phyloP scores from a whole-genome alignment of 495 filamentous ascomycete species.

The Xylaria longipes region DNA sequence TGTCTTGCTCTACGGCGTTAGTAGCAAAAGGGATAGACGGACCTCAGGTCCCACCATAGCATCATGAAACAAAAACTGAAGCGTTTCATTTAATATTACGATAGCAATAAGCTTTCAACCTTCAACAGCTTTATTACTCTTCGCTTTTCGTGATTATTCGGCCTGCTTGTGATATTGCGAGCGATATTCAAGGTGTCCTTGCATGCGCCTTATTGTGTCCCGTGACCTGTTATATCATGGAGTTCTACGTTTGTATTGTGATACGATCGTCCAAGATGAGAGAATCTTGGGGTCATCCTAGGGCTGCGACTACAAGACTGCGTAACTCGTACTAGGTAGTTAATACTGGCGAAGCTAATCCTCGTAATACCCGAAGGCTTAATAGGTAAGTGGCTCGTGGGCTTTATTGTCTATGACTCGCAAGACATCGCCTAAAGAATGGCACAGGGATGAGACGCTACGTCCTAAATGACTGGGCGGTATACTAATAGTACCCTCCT shows the following conservation, averaged over 20 bases:
- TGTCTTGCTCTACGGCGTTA: constrained; percentile 27
- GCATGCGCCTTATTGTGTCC: constrained; percentile 35
- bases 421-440: neutral
- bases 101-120: constrained; percentile 25
- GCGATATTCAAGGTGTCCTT: neutral
- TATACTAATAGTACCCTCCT: neutral
- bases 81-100: constrained; percentile 13
- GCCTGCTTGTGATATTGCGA: neutral
- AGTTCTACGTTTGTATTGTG: neutral
- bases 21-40: constrained; percentile 23
- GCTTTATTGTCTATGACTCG: neutral
- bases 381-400: neutral
- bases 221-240: neutral
- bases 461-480: neutral
- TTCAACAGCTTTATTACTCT: neutral
- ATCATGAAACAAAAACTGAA: constrained; percentile 11
- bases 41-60: constrained; percentile 32
- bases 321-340: neutral
- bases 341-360: neutral
- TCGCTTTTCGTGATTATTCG: neutral
- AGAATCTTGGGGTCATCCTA: neutral
- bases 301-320: neutral
- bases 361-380: constrained; percentile 23
- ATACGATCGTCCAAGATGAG: neutral
- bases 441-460: neutral